A percentile compares a stretch with the other conserved stretches of the same genome.
Evolutionary conservation across 176 grass and related monocot species (phyloP).

Genomic region (Avena atlantica): DNA sequence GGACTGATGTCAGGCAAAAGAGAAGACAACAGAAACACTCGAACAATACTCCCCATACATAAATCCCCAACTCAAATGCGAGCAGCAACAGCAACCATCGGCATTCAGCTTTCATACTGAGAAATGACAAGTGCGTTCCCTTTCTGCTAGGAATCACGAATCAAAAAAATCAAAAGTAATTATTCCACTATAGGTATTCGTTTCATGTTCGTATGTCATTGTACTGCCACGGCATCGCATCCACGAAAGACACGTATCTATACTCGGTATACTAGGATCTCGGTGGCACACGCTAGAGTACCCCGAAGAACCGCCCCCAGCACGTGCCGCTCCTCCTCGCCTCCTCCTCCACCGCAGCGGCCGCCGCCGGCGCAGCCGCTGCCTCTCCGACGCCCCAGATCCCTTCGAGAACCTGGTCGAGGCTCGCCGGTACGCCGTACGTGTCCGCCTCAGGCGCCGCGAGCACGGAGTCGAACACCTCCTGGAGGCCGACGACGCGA

Average conservation of each 20-base stretch:
- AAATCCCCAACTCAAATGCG: too few relatives aligned
- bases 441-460: slow-evolving; percentile 42
- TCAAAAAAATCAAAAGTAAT: neutral
- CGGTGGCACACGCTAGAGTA: slow-evolving; percentile 15
- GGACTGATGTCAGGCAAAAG: too few relatives aligned
- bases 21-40: neutral
- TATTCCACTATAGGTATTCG: neutral
- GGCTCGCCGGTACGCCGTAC: slow-evolving; percentile 65
- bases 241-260: slow-evolving; percentile 39
- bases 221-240: slow-evolving; percentile 6
- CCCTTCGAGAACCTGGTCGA: slow-evolving; percentile 63
- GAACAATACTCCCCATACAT: neutral
- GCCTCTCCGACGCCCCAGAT: slow-evolving; percentile 39
- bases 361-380: neutral
- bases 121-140: neutral
- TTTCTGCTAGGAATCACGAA: neutral
- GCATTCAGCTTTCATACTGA: neutral
- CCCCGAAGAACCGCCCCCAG: slow-evolving; percentile 44
- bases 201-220: slow-evolving; percentile 12
- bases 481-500: slow-evolving; percentile 78
- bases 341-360: neutral
- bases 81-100: neutral
- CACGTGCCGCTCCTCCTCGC: slow-evolving; percentile 14
- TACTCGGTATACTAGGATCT: slow-evolving; percentile 9
- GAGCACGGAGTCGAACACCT: slow-evolving; percentile 76